Conservation (phyloP, 2,329 filamentous ascomycete genomes). For the Thermochaetoides dissita region DNA sequence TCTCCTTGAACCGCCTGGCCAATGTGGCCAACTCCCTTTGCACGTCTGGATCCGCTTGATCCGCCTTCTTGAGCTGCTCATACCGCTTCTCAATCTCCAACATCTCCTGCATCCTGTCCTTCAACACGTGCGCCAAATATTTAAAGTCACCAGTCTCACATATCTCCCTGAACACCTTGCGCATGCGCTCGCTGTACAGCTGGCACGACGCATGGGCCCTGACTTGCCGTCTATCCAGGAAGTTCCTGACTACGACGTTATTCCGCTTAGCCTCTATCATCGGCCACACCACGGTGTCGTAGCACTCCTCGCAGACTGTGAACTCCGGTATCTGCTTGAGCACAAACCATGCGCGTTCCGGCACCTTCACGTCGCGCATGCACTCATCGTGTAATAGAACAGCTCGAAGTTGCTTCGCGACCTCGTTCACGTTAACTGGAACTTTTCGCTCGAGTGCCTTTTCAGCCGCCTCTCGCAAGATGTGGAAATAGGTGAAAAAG, state of each 20-base stretch:
- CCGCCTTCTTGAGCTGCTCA: slow-evolving; percentile 7
- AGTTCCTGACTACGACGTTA: slow-evolving; percentile 45
- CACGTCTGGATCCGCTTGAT: slow-evolving; percentile 9
- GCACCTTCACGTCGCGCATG: slow-evolving; percentile 44
- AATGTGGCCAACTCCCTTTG: slow-evolving; percentile 8
- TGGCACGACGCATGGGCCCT: slow-evolving; percentile 52
- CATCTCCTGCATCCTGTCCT: slow-evolving; percentile 36
- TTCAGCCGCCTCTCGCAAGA: slow-evolving; percentile 44
- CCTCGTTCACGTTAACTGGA: slow-evolving; percentile 42
- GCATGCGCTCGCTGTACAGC: slow-evolving; percentile 69
- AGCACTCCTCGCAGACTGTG: slow-evolving; percentile 79
- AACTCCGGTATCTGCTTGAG: slow-evolving; percentile 64
- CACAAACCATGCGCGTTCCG: slow-evolving; percentile 59
- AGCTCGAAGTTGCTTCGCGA: slow-evolving; percentile 50
- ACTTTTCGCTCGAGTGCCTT: slow-evolving; percentile 29
- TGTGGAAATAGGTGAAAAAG: slow-evolving; percentile 46
- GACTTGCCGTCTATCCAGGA: slow-evolving; percentile 46
- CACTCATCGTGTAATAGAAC: slow-evolving; percentile 50
- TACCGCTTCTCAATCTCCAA: slow-evolving; percentile 8
- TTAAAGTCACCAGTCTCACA: slow-evolving; percentile 52
- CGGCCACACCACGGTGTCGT: slow-evolving; percentile 64
- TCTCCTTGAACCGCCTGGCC: slow-evolving; percentile 8
- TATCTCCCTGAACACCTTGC: slow-evolving; percentile 54
- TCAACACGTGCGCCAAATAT: slow-evolving; percentile 43
- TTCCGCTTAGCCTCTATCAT: slow-evolving; percentile 34